phyloP scores from a whole-genome alignment of 2,329 filamentous ascomycete genomes.

The Ophiocordyceps sinensis region DNA sequence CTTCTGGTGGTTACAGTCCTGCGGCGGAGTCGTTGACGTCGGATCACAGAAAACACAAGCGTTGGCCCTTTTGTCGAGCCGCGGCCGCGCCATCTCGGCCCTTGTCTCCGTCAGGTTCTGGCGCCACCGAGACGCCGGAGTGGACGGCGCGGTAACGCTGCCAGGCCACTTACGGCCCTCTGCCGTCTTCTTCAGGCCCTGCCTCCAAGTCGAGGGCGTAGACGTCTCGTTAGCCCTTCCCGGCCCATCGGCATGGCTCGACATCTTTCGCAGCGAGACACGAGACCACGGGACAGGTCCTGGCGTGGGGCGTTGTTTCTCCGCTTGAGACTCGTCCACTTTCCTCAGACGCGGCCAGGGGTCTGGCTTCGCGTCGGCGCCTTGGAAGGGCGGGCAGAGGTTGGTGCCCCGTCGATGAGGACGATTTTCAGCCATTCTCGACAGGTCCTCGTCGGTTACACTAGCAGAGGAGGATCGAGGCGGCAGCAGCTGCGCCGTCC shows the following conservation, averaged over 20 bases:
- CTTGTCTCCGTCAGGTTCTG: background rate
- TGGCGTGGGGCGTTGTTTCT: background rate
- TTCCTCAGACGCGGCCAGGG: constrained; percentile 5
- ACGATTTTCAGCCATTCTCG: constrained; percentile 4
- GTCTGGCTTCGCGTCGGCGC: constrained; percentile 1
- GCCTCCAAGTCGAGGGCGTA: background rate
- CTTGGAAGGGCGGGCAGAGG: constrained; percentile 3
- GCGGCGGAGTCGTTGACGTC: background rate
- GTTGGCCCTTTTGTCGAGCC: background rate
- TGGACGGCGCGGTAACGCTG: background rate
- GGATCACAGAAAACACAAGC: constrained; percentile 6
- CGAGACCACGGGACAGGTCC: constrained; percentile 2
- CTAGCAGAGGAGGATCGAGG: background rate
- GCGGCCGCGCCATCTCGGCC: background rate
- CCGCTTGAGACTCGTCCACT: background rate
- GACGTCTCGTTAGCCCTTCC: background rate
- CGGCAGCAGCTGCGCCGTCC: background rate
- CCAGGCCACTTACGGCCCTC: background rate
- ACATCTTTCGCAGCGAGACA: constrained; percentile 2
- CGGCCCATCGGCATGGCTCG: background rate
- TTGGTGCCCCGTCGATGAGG: constrained; percentile 5
- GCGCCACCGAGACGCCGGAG: constrained; percentile 5
- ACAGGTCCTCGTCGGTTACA: background rate
- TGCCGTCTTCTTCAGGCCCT: background rate
- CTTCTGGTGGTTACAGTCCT: constrained; percentile 1